These are phyloP conservation scores for Diutina pseudorugosa DNA, from an alignment of 1,139 yeast genomes.

Conservation along the genomic window DNA sequence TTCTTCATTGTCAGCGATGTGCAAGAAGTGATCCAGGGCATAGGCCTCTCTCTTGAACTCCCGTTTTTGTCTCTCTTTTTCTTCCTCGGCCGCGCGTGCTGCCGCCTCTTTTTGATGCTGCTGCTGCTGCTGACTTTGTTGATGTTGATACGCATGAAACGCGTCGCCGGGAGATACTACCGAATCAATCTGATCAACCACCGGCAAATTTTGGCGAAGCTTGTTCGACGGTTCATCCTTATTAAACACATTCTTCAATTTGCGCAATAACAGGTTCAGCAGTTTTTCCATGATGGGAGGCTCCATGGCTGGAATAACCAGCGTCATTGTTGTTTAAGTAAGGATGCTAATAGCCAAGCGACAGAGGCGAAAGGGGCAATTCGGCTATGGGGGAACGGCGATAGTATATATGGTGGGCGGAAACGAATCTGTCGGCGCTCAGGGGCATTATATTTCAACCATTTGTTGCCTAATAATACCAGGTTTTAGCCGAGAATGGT, in stretches of 20 bases:
- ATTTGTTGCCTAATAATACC: not conserved
- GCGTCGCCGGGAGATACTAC: not conserved
- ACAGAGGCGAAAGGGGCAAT: not conserved
- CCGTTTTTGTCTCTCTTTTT: not conserved
- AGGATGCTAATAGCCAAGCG: not conserved
- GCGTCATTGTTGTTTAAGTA: not conserved
- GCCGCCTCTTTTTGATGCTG: not conserved
- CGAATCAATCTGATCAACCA: not conserved
- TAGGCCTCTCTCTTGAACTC: slow-evolving; percentile 1
- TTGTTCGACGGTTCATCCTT: not conserved
- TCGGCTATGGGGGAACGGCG: not conserved
- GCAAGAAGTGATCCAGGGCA: not conserved
- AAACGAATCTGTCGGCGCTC: not conserved
- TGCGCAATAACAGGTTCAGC: not conserved
- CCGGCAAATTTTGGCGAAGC: not conserved
- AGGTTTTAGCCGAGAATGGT: not conserved
- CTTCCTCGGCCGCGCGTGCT: not conserved
- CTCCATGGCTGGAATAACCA: not conserved
- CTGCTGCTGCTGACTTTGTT: not conserved
- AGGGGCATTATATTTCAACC: not conserved
- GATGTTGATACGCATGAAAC: not conserved
- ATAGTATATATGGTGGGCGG: not conserved
- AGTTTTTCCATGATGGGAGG: not conserved
- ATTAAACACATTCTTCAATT: not conserved
- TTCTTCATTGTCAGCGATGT: slow-evolving; percentile 1